Evolutionary conservation across 2,329 filamentous ascomycete genomes (phyloP).

Genomic region (Aspergillus viridinutans): DNA sequence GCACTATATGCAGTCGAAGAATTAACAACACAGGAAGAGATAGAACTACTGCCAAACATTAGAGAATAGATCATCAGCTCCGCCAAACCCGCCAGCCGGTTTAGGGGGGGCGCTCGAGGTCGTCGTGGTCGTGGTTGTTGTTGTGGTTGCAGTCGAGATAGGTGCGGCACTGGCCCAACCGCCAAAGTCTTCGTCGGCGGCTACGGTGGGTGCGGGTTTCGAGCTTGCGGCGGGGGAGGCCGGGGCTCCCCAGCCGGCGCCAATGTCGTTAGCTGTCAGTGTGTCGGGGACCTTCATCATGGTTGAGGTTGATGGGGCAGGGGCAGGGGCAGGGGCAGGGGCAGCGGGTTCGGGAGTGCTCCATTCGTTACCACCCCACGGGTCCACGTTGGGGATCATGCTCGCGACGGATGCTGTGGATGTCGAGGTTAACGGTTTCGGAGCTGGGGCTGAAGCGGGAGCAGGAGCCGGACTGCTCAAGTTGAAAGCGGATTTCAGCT

Average conservation of each 20-base stretch:
- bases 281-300: slow-evolving; percentile 44
- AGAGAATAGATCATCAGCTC: slow-evolving; percentile 78
- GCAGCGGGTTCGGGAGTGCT: slow-evolving; percentile 56
- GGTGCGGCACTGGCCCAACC: slow-evolving; percentile 80
- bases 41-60: slow-evolving; percentile 79
- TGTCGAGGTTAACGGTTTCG: slow-evolving; percentile 38
- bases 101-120: slow-evolving; percentile 31
- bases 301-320: slow-evolving; percentile 30
- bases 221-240: slow-evolving; percentile 25
- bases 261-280: slow-evolving; percentile 57
- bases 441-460: slow-evolving; percentile 26
- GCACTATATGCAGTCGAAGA: slow-evolving; percentile 10
- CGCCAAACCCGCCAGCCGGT: slow-evolving; percentile 59
- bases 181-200: slow-evolving; percentile 91
- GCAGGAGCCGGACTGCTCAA: slow-evolving; percentile 50
- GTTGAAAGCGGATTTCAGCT: slow-evolving; percentile 72
- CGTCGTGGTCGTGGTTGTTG: slow-evolving; percentile 36
- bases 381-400: slow-evolving; percentile 54
- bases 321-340: slow-evolving; percentile 38
- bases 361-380: slow-evolving; percentile 90
- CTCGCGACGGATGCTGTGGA: slow-evolving; percentile 44
- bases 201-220: slow-evolving; percentile 58
- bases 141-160: slow-evolving; percentile 41
- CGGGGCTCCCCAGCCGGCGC: slow-evolving; percentile 58
- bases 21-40: slow-evolving; percentile 20